A percentile compares a stretch with the other conserved stretches of the same genome.
Conservation (phyloP, 192 early-diverging fungal genomes). For the Thamnidium elegans region DNA sequence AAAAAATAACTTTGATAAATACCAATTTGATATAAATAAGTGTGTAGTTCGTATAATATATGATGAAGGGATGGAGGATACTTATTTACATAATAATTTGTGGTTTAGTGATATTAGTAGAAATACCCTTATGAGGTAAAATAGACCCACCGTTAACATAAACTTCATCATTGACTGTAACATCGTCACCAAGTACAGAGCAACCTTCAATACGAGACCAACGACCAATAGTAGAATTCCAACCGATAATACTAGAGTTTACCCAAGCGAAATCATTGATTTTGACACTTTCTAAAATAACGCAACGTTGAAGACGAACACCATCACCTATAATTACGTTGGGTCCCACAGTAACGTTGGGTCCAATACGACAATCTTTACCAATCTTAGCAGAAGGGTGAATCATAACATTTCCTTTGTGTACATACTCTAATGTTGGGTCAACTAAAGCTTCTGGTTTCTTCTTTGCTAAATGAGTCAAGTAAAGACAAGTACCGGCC, state of each 20-base stretch:
- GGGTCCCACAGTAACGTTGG: conserved; percentile 95
- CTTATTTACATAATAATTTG: conserved; percentile 89
- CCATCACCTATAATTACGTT: conserved; percentile 89
- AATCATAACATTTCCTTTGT: conserved; percentile 89
- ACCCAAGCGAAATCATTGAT: conserved; percentile 94
- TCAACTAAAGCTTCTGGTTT: conserved; percentile 68
- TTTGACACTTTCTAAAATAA: conserved; percentile 78
- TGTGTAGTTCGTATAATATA: not conserved
- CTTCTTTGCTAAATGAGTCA: conserved; percentile 77
- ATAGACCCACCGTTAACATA: conserved; percentile 95
- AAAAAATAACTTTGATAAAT: too few relatives aligned
- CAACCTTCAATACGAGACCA: conserved; percentile 94
- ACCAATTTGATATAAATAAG: too few relatives aligned
- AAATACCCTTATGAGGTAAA: conserved; percentile 93
- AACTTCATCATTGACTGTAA: conserved; percentile 89
- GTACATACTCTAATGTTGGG: conserved; percentile 61
- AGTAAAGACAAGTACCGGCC: conserved; percentile 91
- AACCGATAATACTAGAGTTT: conserved; percentile 88
- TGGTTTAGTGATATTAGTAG: conserved; percentile 84
- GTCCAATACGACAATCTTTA: conserved; percentile 94
- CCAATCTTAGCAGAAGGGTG: conserved; percentile 91
- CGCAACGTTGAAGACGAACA: conserved; percentile 85
- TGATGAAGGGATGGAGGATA: not conserved
- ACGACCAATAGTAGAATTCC: conserved; percentile 91
- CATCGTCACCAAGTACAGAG: conserved; percentile 96